These are phyloP conservation scores for Neonectria neomacrospora DNA, from an alignment of 2,329 filamentous ascomycete genomes.

Conservation along the genomic window DNA sequence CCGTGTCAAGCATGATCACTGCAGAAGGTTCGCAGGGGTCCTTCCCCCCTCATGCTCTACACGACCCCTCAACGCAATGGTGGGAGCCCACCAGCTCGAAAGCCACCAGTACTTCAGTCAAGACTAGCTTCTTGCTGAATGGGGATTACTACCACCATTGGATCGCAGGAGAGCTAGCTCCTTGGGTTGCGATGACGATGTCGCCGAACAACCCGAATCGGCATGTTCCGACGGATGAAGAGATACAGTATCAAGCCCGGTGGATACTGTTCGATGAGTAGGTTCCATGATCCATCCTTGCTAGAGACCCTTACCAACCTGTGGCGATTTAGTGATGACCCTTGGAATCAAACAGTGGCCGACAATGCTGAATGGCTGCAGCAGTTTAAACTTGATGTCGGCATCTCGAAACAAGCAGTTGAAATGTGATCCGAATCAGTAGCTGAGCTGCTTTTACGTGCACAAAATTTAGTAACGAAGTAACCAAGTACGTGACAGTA, in stretches of 20 bases:
- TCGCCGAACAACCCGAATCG: conserved; percentile 30
- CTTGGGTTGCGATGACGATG: conserved; percentile 29
- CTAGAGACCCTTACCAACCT: too few species aligned
- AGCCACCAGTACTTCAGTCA: neutral
- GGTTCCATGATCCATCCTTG: neutral
- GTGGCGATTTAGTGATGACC: neutral
- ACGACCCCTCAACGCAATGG: neutral
- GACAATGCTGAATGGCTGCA: neutral
- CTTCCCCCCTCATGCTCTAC: neutral
- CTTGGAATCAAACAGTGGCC: neutral
- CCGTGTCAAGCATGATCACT: neutral
- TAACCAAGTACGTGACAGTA: neutral
- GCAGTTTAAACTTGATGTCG: neutral
- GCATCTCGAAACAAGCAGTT: neutral
- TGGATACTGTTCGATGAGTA: conserved; percentile 26
- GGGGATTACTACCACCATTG: conserved; percentile 20
- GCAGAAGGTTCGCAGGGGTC: neutral
- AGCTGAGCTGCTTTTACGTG: too few species aligned
- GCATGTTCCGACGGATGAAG: conserved; percentile 29
- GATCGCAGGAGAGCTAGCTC: conserved; percentile 22
- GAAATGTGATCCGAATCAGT: too few species aligned
- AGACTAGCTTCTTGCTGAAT: neutral
- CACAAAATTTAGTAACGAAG: neutral
- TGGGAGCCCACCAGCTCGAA: neutral
- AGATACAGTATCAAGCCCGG: conserved; percentile 27